These are phyloP conservation scores for Mycogone perniciosa DNA, from an alignment of 2,329 filamentous ascomycete species.

Conservation along the genomic window DNA sequence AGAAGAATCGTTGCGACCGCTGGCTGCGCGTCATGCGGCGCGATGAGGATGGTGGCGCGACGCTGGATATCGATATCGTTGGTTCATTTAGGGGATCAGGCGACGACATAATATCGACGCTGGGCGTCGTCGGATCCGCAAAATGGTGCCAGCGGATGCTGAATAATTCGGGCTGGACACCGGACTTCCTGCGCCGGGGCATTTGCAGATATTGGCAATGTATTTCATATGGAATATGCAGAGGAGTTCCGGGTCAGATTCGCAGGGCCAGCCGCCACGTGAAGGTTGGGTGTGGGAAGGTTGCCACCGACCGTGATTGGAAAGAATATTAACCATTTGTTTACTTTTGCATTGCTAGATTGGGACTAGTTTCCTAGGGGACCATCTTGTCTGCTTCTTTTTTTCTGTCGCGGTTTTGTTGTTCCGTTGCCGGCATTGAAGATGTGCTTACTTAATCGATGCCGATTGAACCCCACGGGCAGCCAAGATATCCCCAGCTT, in stretches of 20 bases:
- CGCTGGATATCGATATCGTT: conserved; percentile 25
- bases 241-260: background rate
- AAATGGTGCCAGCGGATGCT: conserved; percentile 31
- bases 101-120: conserved; percentile 42
- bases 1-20: conserved; percentile 32
- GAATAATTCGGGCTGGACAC: conserved; percentile 22
- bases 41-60: conserved; percentile 29
- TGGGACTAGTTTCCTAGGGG: background rate
- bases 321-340: conserved; percentile 1
- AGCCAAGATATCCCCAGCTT: background rate
- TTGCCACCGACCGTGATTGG: conserved; percentile 2
- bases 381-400: background rate
- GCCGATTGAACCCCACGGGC: background rate
- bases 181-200: conserved; percentile 23
- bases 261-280: conserved; percentile 10
- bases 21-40: conserved; percentile 41
- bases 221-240: conserved; percentile 8
- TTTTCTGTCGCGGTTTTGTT: conserved; percentile 4
- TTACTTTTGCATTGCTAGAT: background rate
- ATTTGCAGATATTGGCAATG: conserved; percentile 21
- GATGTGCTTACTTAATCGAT: background rate
- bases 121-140: conserved; percentile 30
- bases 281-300: conserved; percentile 1
- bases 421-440: background rate
- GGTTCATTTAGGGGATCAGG: conserved; percentile 44